A percentile compares a stretch with the other conserved stretches of the same genome.
Evolutionary conservation across 2,329 filamentous ascomycete genomes (phyloP).

Genomic region (Rosellinia necatrix): DNA sequence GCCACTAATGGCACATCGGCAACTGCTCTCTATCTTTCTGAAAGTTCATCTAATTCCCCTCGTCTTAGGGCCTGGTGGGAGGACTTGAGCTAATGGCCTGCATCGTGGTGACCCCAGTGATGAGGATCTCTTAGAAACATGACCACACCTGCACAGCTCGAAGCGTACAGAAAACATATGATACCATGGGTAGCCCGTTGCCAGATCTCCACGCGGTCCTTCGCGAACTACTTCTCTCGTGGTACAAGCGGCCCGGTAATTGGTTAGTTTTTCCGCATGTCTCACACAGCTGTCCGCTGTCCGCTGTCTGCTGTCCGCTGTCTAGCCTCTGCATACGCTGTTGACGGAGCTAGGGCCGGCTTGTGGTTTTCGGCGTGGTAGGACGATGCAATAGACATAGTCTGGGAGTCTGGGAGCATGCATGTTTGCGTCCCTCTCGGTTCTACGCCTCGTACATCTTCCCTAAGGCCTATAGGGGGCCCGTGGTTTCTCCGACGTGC

Average conservation of each 20-base stretch:
- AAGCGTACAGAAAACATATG: constrained; percentile 35
- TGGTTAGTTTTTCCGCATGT: constrained; percentile 39
- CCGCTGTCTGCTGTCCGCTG: constrained; percentile 30
- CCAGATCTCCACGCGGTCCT: constrained; percentile 30
- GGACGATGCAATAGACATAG: constrained; percentile 28
- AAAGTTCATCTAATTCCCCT: constrained; percentile 3
- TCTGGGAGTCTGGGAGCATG: constrained; percentile 26
- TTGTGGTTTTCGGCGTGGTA: constrained; percentile 25
- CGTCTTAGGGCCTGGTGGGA: not conserved
- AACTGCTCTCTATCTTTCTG: not conserved
- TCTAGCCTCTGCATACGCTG: constrained; percentile 25
- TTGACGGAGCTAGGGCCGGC: constrained; percentile 24
- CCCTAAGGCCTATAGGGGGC: constrained; percentile 6
- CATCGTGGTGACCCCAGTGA: not conserved
- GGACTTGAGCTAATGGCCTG: not conserved
- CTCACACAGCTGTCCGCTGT: constrained; percentile 31
- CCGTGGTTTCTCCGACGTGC: constrained; percentile 1
- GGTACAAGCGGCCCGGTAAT: constrained; percentile 37
- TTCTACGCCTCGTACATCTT: constrained; percentile 18
- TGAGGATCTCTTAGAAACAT: not conserved
- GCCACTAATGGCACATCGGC: too few species aligned
- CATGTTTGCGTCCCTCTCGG: constrained; percentile 31
- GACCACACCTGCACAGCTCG: constrained; percentile 29
- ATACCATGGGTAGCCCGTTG: constrained; percentile 29
- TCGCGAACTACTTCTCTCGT: constrained; percentile 29